Evolutionary conservation across 108 stramenopile species (phyloP), one percentile per base, ranked within the genome.

Genomic region (Cyclotella baltica): DNA sequence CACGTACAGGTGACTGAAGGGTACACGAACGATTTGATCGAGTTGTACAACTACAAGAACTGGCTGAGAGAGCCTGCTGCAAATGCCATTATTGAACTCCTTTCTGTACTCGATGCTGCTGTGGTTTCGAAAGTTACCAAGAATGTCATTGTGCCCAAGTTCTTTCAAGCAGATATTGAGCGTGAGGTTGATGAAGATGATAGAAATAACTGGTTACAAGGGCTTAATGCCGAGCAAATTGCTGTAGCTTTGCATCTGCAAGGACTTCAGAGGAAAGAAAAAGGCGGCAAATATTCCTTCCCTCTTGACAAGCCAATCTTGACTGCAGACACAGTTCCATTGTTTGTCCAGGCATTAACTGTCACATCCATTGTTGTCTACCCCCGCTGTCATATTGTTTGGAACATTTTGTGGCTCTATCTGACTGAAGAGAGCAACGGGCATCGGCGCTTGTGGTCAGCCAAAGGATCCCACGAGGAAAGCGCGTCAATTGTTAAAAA

Each of bases 11-110:
- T 81, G 36, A 68, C 80, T 43, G 51, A 57, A 48, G 76, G 62
- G 25, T 88, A 86, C 29, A 48, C 67, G 5, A 51, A 55, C 16
- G 91, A 92, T 71, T 81, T 95, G n/a, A 78, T 89, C n/a, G 84
- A 89, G 48, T 86, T 95, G 13, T 92, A 90, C 75, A 73, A 86
- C 70, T 73, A 83, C 55, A 88, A 90, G 62, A 84, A 79, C 19
- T 95, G 91, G 91, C 85, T 95, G 90, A 83, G 87, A 84, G 94
- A 95, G 69, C 88, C 92, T 47, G 82, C 91, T 34, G 85, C 87
- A 28, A 89, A 92, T 79, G 94, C 90, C 1, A 81, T 93, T 22
- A 85, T 88, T 11, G 89, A 90, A 20, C 62, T 93, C 8, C 68
- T 95, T 35, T 78, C 67, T 53, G 70, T 59, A 81, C 80, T 81